Evolutionary conservation across 306 rosid species (phyloP), one percentile per base, ranked within the genome.

Genomic region (Rosa rugosa): DNA sequence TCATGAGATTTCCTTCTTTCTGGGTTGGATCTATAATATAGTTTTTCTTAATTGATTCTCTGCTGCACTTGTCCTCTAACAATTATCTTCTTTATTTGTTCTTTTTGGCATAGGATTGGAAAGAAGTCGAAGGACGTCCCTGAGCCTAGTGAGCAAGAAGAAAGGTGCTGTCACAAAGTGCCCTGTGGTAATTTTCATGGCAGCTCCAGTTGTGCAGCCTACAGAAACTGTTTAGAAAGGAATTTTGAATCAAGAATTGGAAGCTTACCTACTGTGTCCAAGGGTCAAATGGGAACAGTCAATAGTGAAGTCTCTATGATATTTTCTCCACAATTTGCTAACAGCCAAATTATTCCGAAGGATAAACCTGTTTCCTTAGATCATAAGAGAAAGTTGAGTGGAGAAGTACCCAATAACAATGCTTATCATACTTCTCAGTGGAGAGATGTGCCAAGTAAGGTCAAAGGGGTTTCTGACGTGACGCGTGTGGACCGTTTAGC

Each of bases 391-490:
- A 83, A 81, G 75, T 77, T 79, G 69, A 69, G 68, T 54, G 75
- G 73, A 65, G 80, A 80, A 75, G 27, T 41, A 72, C 42, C 77
- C 7, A 67, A 67, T 60, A 84, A 80, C 79, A 59, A 56, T 23
- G 67, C 75, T 47, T 74, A 77, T 77, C 79, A 75, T 76, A 40
- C 84, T 38, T 87, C 87, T 73, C 88, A 84, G 68, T 89, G 93
- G 96, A 84, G 82, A 85, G 96, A 87, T 66, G 93, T 91, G 66
- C 96, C 93, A 2, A 77, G 80, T 74, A 89, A 85, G 89, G 77
- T 75, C 68, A 87, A 86, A 80, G 85, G 76, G 76, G 81, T 72
- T 71, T 78, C 79, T 82, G 84, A 84, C 47, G 87, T 69, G 47
- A 27, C 34, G 38, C 73, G 76, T 64, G 75, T 74, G 49, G 89